phyloP scores from a whole-genome alignment of 768 basidiomycete species.

The Termitomyces sp. region DNA sequence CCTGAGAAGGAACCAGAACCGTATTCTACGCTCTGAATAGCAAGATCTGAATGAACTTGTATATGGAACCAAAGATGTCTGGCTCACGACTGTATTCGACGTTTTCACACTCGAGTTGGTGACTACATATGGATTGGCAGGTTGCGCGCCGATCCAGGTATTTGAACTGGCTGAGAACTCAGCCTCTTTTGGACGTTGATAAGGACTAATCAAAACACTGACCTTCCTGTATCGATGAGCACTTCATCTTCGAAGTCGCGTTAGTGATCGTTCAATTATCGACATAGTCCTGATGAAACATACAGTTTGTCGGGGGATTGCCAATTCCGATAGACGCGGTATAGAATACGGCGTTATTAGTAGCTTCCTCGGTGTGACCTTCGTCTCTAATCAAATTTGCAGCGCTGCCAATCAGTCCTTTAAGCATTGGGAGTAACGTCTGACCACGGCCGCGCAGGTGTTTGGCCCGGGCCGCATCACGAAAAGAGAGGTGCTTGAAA shows the following conservation, averaged over 20 bases:
- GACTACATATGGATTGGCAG: constrained; percentile 27
- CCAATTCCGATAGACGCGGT: constrained; percentile 46
- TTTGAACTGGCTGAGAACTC: constrained; percentile 42
- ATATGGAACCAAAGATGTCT: background rate
- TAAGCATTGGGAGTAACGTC: constrained; percentile 27
- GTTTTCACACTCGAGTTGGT: constrained; percentile 49
- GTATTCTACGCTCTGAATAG: constrained; percentile 44
- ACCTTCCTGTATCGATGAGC: constrained; percentile 60
- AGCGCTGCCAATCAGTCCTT: background rate
- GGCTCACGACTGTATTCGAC: constrained; percentile 39
- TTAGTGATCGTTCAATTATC: background rate
- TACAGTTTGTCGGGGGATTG: constrained; percentile 47
- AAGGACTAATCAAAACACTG: background rate
- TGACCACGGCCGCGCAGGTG: constrained; percentile 33
- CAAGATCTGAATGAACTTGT: background rate
- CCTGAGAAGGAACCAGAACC: constrained; percentile 60
- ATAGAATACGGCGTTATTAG: constrained; percentile 35
- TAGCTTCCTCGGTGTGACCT: constrained; percentile 34
- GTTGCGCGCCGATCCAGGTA: constrained; percentile 60
- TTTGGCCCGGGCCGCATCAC: constrained; percentile 46
- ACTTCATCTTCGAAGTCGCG: constrained; percentile 36
- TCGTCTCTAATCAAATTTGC: constrained; percentile 6
- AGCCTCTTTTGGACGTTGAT: background rate
- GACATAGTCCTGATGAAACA: constrained; percentile 5
- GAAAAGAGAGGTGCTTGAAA: constrained; percentile 39